A percentile compares a stretch with the other conserved stretches of the same genome.
phyloP scores from a whole-genome alignment of 2,329 filamentous ascomycete species.

The Elsinoe arachidis region DNA sequence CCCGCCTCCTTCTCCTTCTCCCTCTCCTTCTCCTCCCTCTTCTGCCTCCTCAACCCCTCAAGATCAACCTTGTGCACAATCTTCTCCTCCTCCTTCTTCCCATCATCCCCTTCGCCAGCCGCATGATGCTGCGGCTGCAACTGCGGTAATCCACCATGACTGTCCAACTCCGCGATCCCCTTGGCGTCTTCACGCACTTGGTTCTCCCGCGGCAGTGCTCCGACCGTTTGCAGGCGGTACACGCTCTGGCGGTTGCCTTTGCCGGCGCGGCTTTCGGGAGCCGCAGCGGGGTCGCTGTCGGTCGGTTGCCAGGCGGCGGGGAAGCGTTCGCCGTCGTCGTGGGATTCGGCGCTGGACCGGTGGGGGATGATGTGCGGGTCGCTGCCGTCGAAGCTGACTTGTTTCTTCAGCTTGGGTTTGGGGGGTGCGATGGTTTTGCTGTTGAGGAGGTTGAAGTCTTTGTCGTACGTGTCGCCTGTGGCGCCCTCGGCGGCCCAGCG shows the following conservation, averaged over 20 bases:
- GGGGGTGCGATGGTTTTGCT: conserved; percentile 40
- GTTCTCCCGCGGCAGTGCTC: conserved; percentile 1
- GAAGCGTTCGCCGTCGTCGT: background rate
- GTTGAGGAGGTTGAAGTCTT: conserved; percentile 75
- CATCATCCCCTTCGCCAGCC: background rate
- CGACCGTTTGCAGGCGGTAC: conserved; percentile 25
- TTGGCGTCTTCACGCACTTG: conserved; percentile 7
- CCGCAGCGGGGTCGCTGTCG: conserved; percentile 18
- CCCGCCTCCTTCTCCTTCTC: conserved; percentile 47
- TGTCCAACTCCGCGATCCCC: background rate
- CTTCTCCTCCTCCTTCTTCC: conserved; percentile 20
- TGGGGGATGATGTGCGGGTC: background rate
- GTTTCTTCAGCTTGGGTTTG: conserved; percentile 1
- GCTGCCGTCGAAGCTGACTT: background rate
- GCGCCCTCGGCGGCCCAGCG: conserved; percentile 91
- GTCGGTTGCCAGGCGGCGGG: background rate
- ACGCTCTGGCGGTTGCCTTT: conserved; percentile 16
- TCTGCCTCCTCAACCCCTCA: conserved; percentile 3
- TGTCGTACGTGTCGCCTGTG: conserved; percentile 76
- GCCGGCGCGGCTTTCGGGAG: background rate
- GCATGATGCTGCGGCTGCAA: background rate
- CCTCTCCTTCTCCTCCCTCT: conserved; percentile 40
- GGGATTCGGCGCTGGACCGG: background rate
- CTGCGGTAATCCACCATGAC: background rate
- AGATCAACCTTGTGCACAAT: conserved; percentile 45